phyloP scores from a whole-genome alignment of 257 asterid genomes.

The Solanum pimpinellifolium region DNA sequence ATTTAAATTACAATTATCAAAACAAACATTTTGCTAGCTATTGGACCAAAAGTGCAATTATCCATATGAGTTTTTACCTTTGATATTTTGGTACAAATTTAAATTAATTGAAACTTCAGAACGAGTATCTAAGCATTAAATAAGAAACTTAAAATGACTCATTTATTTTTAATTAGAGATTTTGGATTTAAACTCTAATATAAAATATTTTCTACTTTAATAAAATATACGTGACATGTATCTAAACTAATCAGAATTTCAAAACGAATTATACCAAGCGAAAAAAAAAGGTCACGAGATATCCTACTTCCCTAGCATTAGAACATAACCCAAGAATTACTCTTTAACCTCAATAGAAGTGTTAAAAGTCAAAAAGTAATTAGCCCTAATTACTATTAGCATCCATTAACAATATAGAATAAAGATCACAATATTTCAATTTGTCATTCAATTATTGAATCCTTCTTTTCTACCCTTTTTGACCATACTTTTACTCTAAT shows the following conservation, averaged over 20 bases:
- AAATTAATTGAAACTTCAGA: not conserved
- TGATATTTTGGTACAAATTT: not conserved
- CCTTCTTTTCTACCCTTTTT: not conserved
- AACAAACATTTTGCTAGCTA: not conserved
- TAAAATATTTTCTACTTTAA: not conserved
- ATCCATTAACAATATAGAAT: not conserved
- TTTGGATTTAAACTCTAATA: not conserved
- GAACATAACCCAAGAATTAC: not conserved
- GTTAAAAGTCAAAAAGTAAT: not conserved
- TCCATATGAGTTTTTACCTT: not conserved
- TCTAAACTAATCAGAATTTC: not conserved
- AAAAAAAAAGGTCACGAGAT: not conserved
- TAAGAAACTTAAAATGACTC: not conserved
- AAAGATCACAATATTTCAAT: not conserved
- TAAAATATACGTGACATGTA: not conserved
- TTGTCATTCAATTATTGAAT: not conserved
- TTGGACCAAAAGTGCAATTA: not conserved
- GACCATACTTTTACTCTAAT: not conserved
- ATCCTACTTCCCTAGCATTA: not conserved
- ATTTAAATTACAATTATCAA: not conserved
- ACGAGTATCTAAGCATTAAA: accelerated
- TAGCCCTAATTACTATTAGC: not conserved
- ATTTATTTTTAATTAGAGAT: not conserved
- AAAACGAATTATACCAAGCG: not conserved
- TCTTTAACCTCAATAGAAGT: not conserved